Evolutionary conservation across 768 basidiomycete genomes (phyloP).

Genomic region (Mrakia hoshinonis): DNA sequence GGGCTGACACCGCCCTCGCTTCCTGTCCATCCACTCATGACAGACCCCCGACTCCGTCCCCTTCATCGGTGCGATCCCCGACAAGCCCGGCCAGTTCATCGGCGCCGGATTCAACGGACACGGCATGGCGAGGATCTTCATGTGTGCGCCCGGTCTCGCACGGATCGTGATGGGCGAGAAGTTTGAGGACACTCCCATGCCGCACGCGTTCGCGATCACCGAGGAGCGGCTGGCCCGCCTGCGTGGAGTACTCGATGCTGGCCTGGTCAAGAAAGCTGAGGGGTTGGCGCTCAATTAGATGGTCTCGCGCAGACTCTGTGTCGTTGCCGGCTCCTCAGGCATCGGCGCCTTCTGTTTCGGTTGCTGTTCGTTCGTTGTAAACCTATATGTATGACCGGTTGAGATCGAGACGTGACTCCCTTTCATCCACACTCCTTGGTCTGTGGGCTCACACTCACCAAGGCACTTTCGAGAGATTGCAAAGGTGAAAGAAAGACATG

Average conservation of each 20-base stretch:
- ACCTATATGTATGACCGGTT: no score
- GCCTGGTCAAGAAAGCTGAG: background rate
- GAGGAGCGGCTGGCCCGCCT: conserved; percentile 4
- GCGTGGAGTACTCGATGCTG: background rate
- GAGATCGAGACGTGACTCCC: no score
- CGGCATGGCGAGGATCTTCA: conserved; percentile 25
- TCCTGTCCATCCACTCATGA: background rate
- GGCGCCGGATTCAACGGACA: conserved; percentile 21
- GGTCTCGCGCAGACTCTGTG: no score
- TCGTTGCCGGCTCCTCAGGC: background rate
- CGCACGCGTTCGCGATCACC: conserved; percentile 12
- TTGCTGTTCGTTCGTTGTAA: no score
- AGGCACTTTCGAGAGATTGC: no score
- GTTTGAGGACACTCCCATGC: conserved; percentile 8
- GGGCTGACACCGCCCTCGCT: background rate
- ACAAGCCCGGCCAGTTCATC: conserved; percentile 13
- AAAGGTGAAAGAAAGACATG: no score
- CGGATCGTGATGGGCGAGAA: background rate
- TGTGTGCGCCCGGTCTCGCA: conserved; percentile 11
- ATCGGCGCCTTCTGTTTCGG: no score
- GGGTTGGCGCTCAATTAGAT: background rate
- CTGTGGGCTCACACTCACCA: no score
- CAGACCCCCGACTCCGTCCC: conserved; percentile 20
- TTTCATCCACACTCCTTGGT: no score
- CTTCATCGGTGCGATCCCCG: conserved; percentile 12